Base-by-base conservation (phyloP, 306 rosid species). In the Psophocarpus tetragonolobus region DNA sequence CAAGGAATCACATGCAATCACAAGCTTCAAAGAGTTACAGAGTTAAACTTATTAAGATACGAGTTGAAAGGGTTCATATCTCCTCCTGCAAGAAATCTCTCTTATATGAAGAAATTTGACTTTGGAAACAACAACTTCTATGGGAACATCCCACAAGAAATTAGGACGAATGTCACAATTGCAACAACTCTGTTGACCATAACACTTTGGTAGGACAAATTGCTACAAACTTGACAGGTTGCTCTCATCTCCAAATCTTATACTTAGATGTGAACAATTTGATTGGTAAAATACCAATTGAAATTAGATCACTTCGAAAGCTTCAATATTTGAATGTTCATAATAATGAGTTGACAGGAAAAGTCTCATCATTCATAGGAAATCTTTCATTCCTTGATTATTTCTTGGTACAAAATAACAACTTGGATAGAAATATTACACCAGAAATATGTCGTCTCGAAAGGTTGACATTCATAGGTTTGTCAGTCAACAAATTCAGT, bases 41-140 rank as follows among this genome's bases (percentile, higher is more conserved):
- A 48, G 44, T n/a, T 88, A 77, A 44, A 24, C 10, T 47, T 84
- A 12, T 0, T 0, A 44, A 75, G 81, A 2, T 32, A 18, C 6
- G 8, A 10, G 0, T 45, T 88, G 66, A 38, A 33, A 2, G 90
- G 92, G 73, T 18, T 48, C 17, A 64, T 82, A 66, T 79, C 90
- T 30, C 90, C 92, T 35, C 17, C 50, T 10, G 24, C 82, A n/a
- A 87, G 88, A 0, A 86, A 87, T 54, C 79, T 87, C 10, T 42
- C 85, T 27, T 79, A 76, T 54, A 14, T 89, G 0, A 81, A 10
- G 30, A 3, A 0, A 26, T 0, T 89, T 14, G 8, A 6, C 51
- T 73, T 89, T 11, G 2, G 0, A 2, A 36, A 76, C 17, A 86
- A 89, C n/a, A 51, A 3, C 60, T 81, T 85, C 11, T 3, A 33